phyloP scores from a whole-genome alignment of 2,329 filamentous ascomycete genomes.

The Tolypocladium amazonense region DNA sequence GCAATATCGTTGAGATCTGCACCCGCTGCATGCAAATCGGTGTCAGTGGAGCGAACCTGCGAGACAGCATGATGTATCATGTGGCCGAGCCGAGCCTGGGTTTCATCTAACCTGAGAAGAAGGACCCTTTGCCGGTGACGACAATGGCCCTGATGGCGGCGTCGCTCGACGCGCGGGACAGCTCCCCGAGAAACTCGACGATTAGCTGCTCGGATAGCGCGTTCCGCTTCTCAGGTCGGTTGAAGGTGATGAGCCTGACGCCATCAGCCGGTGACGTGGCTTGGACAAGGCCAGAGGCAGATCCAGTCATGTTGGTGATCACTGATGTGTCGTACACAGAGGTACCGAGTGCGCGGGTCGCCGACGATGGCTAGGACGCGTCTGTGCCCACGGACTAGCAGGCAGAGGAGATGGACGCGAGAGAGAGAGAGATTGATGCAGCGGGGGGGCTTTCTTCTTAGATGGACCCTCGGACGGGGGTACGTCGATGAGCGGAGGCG shows the following conservation, averaged over 20 bases:
- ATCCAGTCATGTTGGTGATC: slow-evolving; percentile 5
- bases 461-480: not conserved
- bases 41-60: slow-evolving; percentile 4
- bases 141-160: slow-evolving; percentile 22
- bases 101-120: slow-evolving; percentile 9
- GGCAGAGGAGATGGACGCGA: not conserved
- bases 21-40: slow-evolving; percentile 14
- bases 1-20: slow-evolving; percentile 26
- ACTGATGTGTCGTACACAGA: not conserved
- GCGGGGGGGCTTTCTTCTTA: not conserved
- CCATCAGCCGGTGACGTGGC: slow-evolving; percentile 13
- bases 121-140: slow-evolving; percentile 21
- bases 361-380: not conserved
- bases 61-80: not conserved
- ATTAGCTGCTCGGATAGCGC: slow-evolving; percentile 44
- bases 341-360: not conserved
- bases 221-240: slow-evolving; percentile 47
- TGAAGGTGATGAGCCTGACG: slow-evolving; percentile 38
- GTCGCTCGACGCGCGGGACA: slow-evolving; percentile 11
- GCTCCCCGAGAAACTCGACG: slow-evolving; percentile 25
- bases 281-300: slow-evolving; percentile 7
- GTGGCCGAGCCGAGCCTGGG: not conserved
- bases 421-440: not conserved
- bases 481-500: not conserved
- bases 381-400: not conserved